Evolutionary conservation across 2,329 filamentous ascomycete genomes (phyloP).

Genomic region (Aureobasidium sp.): DNA sequence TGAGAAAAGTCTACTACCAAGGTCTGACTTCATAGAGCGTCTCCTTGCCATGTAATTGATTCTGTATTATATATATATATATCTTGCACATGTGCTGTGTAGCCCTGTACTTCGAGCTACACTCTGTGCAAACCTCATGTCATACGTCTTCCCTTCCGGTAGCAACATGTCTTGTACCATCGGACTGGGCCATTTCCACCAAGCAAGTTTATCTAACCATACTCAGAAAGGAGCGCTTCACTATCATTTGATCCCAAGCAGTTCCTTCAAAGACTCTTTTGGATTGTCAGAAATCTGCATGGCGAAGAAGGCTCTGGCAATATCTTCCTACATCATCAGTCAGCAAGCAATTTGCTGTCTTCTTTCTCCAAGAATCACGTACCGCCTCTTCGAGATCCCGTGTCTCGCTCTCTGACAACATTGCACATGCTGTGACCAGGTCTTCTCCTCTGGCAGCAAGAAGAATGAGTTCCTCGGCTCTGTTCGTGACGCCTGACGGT

Average conservation of each 20-base stretch:
- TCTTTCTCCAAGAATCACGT: constrained; percentile 19
- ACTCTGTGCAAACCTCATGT: background rate
- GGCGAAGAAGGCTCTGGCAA: background rate
- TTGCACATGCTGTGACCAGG: constrained; percentile 62
- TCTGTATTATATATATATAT: constrained; percentile 2
- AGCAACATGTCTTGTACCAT: background rate
- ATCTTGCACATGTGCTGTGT: background rate
- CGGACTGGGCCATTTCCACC: background rate
- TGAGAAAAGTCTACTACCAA: constrained; percentile 93
- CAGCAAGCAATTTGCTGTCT: background rate
- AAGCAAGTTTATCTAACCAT: background rate
- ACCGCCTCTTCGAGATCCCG: constrained; percentile 60
- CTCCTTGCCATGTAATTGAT: background rate
- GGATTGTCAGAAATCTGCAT: background rate
- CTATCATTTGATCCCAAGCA: background rate
- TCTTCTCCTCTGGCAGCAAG: constrained; percentile 67
- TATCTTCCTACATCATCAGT: background rate
- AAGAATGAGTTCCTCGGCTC: constrained; percentile 65
- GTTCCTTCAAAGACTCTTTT: background rate
- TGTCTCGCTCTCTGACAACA: constrained; percentile 55
- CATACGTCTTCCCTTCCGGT: background rate
- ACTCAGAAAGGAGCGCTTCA: background rate
- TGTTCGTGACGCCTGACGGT: constrained; percentile 58
- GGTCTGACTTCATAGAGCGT: constrained; percentile 52
- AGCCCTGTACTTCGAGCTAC: background rate